Conservation (phyloP, 78 protist genomes). For the Diacronema lutheri region DNA sequence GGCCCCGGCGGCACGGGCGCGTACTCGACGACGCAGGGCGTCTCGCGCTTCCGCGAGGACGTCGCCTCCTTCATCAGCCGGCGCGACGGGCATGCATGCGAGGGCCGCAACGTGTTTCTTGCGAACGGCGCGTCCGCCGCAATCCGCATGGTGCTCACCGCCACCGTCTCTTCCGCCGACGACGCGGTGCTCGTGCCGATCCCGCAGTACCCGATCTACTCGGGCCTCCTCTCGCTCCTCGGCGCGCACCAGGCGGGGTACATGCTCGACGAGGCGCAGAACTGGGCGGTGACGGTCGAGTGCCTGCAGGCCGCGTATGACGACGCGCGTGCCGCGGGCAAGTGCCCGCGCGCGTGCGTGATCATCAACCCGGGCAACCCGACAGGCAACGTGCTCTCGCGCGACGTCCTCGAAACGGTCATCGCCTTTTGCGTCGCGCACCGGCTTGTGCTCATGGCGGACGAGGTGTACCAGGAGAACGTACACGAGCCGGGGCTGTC, state of each 20-base stretch:
- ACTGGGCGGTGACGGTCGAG: constrained; percentile 52
- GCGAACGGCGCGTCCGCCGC: constrained; percentile 96
- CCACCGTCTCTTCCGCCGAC: neutral
- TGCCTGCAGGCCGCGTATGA: neutral
- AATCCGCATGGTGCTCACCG: constrained; percentile 34
- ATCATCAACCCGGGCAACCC: constrained; percentile 99
- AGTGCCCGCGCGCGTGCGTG: constrained; percentile 62
- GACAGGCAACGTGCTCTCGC: constrained; percentile 83
- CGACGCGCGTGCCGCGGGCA: neutral
- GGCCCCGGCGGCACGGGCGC: constrained; percentile 73
- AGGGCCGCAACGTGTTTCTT: constrained; percentile 80
- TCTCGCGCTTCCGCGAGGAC: constrained; percentile 55
- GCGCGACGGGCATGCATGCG: neutral
- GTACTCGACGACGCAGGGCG: constrained; percentile 90
- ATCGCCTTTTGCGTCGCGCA: constrained; percentile 64
- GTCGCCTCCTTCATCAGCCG: too few species aligned
- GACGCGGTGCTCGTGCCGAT: constrained; percentile 77
- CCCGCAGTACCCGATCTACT: constrained; percentile 99
- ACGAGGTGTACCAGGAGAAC: constrained; percentile 98
- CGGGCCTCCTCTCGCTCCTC: constrained; percentile 85
- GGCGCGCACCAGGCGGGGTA: constrained; percentile 80
- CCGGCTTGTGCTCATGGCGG: constrained; percentile 89
- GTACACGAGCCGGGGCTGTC: constrained; percentile 67
- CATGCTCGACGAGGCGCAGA: constrained; percentile 76
- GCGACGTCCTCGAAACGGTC: constrained; percentile 15